Conservation (phyloP, 306 rosid genomes). For the Glycine soja region DNA sequence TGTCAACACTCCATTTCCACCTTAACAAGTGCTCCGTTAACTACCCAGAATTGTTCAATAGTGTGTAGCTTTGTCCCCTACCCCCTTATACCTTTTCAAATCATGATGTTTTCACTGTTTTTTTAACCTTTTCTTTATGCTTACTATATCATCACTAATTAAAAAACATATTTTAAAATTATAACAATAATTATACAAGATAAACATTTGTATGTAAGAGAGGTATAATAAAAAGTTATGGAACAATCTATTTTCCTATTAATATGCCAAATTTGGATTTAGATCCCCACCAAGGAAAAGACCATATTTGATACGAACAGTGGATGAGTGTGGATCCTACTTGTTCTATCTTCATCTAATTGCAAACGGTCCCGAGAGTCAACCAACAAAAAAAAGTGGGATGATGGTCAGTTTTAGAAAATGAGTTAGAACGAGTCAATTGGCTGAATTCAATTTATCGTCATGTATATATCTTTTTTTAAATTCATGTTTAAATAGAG, state of each 20-base stretch:
- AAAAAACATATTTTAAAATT: neutral
- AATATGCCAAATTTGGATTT: neutral
- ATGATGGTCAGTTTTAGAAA: neutral
- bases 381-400: neutral
- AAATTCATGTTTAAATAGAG: too few species aligned
- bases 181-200: too few species aligned
- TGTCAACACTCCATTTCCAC: conserved; percentile 28
- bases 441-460: too few species aligned
- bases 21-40: neutral
- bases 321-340: neutral
- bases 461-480: too few species aligned
- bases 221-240: neutral
- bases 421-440: too few species aligned
- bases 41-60: neutral
- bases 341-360: neutral
- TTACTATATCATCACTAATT: neutral
- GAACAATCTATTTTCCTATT: neutral
- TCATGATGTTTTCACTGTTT: neutral
- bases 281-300: neutral
- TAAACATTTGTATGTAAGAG: neutral
- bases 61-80: neutral
- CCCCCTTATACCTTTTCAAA: neutral
- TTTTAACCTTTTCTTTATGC: neutral
- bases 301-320: neutral
- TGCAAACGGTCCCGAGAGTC: neutral